Percentiles rank a stretch among this genome's conserved stretches.
Evolutionary conservation across 2,329 filamentous ascomycete genomes (phyloP).

Genomic region (Epichloe sibirici): DNA sequence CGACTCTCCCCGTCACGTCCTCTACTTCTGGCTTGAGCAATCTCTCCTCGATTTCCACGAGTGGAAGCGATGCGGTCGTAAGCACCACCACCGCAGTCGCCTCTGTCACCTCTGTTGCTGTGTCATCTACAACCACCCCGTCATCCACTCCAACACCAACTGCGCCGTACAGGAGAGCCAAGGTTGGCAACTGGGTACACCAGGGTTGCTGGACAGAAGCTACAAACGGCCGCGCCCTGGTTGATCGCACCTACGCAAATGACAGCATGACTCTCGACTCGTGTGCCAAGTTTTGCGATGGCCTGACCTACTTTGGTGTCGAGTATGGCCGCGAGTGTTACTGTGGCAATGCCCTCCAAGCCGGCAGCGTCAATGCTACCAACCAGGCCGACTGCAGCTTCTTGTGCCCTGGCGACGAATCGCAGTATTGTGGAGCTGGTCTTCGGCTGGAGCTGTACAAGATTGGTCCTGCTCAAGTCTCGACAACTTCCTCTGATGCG

Average conservation of each 20-base stretch:
- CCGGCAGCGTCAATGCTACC: constrained; percentile 14
- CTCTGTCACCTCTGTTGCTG: constrained; percentile 1
- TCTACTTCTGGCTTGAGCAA: background rate
- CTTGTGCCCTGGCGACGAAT: constrained; percentile 22
- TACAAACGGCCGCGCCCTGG: constrained; percentile 18
- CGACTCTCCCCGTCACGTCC: constrained; percentile 15
- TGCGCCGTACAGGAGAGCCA: constrained; percentile 13
- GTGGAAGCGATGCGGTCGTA: background rate
- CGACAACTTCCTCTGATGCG: background rate
- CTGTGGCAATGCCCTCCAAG: constrained; percentile 21
- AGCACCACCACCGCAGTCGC: constrained; percentile 12
- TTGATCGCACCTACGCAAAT: constrained; percentile 14
- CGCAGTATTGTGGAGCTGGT: constrained; percentile 20
- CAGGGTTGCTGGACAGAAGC: constrained; percentile 27
- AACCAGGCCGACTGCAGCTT: constrained; percentile 23
- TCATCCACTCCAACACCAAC: constrained; percentile 12
- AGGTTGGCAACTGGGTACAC: constrained; percentile 18
- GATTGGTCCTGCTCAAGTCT: constrained; percentile 13
- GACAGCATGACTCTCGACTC: constrained; percentile 22
- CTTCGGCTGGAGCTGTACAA: constrained; percentile 23
- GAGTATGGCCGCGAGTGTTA: constrained; percentile 28
- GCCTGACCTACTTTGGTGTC: constrained; percentile 23
- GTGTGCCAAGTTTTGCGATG: constrained; percentile 21
- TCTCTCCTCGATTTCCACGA: background rate
- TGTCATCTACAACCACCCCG: constrained; percentile 7